Base-by-base conservation (phyloP, 805 yeast species). In the Wickerhamiella brachini region DNA sequence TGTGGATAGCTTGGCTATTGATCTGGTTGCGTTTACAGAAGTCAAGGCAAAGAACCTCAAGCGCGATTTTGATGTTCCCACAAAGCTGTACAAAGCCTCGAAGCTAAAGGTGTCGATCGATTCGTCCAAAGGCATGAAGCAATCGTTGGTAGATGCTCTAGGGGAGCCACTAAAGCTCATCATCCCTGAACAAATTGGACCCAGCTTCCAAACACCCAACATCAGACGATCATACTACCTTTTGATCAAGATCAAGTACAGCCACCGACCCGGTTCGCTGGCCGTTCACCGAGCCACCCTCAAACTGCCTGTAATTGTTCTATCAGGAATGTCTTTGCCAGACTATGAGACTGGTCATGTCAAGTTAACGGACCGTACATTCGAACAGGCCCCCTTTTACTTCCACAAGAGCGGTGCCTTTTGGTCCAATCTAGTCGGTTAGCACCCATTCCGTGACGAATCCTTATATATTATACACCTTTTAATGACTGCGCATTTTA, bases 141-240 rank as follows among this genome's bases (percentile, higher is more conserved):
- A 45, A 20, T 37, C 41, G 7, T 6, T 37, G 7, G 20, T 37
- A 5, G 41, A 37, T 10, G 24, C 17, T 12, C 20, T 38, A 8
- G 42, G 21, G 4, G 42, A n/a, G 20, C 31, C 15, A 3, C n/a
- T 45, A n/a, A 69, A 68, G 53, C 71, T 77, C 44, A 60, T 65
- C 2, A 54, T 77, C 17, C 81, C 83, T 0, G 72, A 70, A 45
- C 57, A 68, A 43, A 64, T 76, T 3, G 66, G 79, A 2, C 84
- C 85, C 1, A 63, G 75, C 18, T 81, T 82, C 61, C 63, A 60
- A 23, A 72, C 80, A 4, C 79, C 85, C 58, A 80, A 79, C 57
- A 70, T 81, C 21, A 59, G 67, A 10, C 68, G 83, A 39, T 56
- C 53, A n/a, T 77, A 78, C 57, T 54, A 58, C 4, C 49, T 77